phyloP scores from a whole-genome alignment of 148 eudicot genomes.

The Limonium bicolor region DNA sequence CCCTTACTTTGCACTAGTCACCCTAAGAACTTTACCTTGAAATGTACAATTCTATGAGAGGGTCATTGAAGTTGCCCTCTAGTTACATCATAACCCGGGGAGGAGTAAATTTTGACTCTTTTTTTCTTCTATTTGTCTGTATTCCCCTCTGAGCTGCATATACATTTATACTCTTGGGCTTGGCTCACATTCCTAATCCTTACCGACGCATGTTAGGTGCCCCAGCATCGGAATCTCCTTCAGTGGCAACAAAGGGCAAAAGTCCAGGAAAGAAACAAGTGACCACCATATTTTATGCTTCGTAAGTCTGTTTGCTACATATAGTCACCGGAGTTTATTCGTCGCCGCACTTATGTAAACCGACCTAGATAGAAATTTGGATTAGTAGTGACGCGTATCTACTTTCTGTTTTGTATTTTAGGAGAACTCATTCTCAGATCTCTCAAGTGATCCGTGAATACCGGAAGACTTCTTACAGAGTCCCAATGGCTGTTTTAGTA shows the following conservation, averaged over 20 bases:
- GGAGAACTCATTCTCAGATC: conserved; percentile 94
- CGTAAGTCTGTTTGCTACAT: conserved; percentile 42
- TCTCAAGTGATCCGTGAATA: conserved; percentile 89
- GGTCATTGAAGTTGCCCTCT: too few species aligned
- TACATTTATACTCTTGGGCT: too few species aligned
- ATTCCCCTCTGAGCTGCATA: too few species aligned
- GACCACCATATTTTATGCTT: conserved; percentile 72
- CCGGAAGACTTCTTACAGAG: conserved; percentile 75
- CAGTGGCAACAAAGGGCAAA: conserved; percentile 22
- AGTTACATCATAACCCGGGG: too few species aligned
- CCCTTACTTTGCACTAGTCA: too few species aligned
- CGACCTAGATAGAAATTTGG: too few species aligned
- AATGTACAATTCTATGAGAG: too few species aligned
- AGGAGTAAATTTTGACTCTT: too few species aligned
- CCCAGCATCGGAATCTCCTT: conserved; percentile 31
- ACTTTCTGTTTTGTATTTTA: conserved; percentile 11
- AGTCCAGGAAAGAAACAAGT: conserved; percentile 29
- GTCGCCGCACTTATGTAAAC: background rate
- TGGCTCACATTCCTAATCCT: too few species aligned
- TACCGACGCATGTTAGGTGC: too few species aligned
- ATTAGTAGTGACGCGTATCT: conserved; percentile 4
- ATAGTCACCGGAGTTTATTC: background rate
- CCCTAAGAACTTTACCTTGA: too few species aligned
- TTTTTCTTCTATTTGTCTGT: too few species aligned
- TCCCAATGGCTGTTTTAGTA: conserved; percentile 93